Evolutionary conservation across 2,329 filamentous ascomycete species (phyloP), one percentile per base, ranked within the genome.

Genomic region (Microsporum audouinii): DNA sequence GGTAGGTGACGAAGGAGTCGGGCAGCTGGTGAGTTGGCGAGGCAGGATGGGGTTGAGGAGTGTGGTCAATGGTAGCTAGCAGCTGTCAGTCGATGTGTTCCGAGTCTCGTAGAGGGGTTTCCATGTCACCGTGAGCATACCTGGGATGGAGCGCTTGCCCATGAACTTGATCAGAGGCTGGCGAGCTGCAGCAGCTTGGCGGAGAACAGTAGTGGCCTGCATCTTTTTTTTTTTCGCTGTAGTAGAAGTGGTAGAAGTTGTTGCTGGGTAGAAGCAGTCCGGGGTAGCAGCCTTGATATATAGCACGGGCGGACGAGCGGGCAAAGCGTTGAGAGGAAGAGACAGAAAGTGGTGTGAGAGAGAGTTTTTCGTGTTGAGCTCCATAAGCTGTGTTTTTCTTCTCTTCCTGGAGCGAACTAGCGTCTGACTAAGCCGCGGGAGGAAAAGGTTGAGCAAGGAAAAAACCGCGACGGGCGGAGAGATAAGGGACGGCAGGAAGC

Each of bases 1-100:
- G 79, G 77, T 87, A 85, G 66, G 77, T 73, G 61, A 82, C 82
- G 72, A 86, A 86, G 23, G 82, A 84, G 67, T 84, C 79, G 29
- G 83, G 83, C 10, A 85, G 80, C 63, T 74, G 70, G 61, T 78
- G 70, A 43, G 77, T 75, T 63, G 81, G 83, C 62, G 81, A 82
- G 63, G 80, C 82, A 57, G 82, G 83, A 73, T 83, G 84, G 63
- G 77, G 76, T 64, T 82, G 77, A 65, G 82, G 82, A 63, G 81
- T 77, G 78, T 84, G 82, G 66, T 78, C 75, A 60, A 78, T 65
- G 34, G 74, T 71, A 61, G 76, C 76, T 77, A 64, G 63, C 4
- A 47, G 38, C 23, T 34, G 57, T 47, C 27, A 55, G 38, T 61
- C 47, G 57, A 33, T 47, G n/a, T 36, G 39, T 31, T 17, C 38